Evolutionary conservation across 225 moss, liverwort and hornwort genomes (phyloP).

Genomic region (Antitrichia curtipendula): DNA sequence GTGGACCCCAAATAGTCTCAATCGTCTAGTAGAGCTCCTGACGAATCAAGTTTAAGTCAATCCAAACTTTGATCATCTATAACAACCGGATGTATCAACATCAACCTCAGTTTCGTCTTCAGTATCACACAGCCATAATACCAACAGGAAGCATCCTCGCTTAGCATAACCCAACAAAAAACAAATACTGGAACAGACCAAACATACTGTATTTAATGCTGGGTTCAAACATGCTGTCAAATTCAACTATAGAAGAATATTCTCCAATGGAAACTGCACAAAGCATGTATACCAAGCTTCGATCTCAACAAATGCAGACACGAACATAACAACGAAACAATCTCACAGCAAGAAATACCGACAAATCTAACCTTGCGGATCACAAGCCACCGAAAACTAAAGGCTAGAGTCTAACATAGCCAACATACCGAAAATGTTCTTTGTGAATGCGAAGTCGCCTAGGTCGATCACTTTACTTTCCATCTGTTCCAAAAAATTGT

Average conservation of each 20-base stretch:
- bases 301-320: not conserved
- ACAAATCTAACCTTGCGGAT: not conserved
- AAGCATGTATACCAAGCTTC: not conserved
- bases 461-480: not conserved
- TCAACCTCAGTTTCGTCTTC: not conserved
- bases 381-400: not conserved
- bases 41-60: not conserved
- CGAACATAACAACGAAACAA: not conserved
- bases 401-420: not conserved
- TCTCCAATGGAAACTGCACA: not conserved
- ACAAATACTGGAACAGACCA: not conserved
- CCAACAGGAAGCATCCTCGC: not conserved
- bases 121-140: not conserved
- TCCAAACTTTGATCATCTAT: not conserved
- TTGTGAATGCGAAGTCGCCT: not conserved
- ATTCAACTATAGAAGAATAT: not conserved
- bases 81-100: not conserved
- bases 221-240: too few relatives aligned
- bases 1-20: too few relatives aligned
- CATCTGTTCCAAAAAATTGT: rapidly evolving
- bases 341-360: not conserved
- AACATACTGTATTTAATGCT: too few relatives aligned
- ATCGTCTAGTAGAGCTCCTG: not conserved
- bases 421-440: not conserved
- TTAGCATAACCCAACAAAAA: not conserved